phyloP scores from a whole-genome alignment of 768 basidiomycete species.

The Suillus ampliporus region DNA sequence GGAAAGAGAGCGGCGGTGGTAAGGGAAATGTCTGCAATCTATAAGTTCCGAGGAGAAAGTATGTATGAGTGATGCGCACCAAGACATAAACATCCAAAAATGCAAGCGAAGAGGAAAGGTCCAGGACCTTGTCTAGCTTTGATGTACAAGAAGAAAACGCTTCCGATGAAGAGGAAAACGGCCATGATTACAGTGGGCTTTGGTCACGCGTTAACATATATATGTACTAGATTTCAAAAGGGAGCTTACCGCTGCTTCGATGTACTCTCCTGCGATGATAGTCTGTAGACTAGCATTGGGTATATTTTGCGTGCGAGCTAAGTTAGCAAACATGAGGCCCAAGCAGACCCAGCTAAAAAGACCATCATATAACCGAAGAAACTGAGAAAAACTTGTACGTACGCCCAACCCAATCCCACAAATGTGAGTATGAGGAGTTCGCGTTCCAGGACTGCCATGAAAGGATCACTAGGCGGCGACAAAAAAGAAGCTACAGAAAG shows the following conservation, averaged over 20 bases:
- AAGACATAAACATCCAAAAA: conserved; percentile 65
- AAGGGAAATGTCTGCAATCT: conserved; percentile 56
- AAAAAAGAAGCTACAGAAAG: conserved; percentile 57
- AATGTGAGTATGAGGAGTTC: conserved; percentile 61
- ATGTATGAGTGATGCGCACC: conserved; percentile 41
- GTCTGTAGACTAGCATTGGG: conserved; percentile 42
- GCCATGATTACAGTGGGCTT: conserved; percentile 65
- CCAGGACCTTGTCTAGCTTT: conserved; percentile 67
- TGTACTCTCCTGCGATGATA: conserved; percentile 56
- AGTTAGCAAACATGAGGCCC: conserved; percentile 64
- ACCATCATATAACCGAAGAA: not conserved
- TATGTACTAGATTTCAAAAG: not conserved
- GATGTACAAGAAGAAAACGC: conserved; percentile 59
- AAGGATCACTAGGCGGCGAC: conserved; percentile 71
- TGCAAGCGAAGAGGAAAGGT: conserved; percentile 59
- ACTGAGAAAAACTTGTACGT: conserved; percentile 29
- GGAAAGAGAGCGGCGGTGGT: conserved; percentile 67
- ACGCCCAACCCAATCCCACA: conserved; percentile 63
- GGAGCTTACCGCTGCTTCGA: conserved; percentile 52
- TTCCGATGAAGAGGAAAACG: conserved; percentile 69
- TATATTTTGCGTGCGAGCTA: conserved; percentile 54
- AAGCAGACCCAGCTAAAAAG: conserved; percentile 67
- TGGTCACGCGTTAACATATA: conserved; percentile 7
- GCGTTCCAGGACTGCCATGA: conserved; percentile 70
- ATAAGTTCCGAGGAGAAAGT: conserved; percentile 3